These are phyloP conservation scores for Fagopyrum tataricum DNA, from an alignment of 148 eudicot species.

Conservation along the genomic window DNA sequence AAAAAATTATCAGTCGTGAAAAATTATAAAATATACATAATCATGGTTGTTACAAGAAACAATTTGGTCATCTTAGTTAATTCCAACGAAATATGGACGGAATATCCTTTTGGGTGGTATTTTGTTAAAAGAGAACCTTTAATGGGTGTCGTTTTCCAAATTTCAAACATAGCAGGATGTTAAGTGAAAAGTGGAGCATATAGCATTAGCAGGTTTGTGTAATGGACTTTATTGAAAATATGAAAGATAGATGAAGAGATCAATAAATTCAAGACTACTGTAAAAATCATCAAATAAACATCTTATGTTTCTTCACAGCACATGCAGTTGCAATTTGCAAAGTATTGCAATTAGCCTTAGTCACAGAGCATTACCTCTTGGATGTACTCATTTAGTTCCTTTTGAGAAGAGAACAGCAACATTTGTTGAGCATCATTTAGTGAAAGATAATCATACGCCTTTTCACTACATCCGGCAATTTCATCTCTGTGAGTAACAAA, in stretches of 20 bases:
- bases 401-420: slow-evolving; percentile 65
- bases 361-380: slow-evolving; percentile 43
- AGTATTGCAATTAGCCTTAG: background rate
- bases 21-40: too few relatives aligned
- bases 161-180: too few relatives aligned
- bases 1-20: too few relatives aligned
- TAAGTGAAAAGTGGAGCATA: too few relatives aligned
- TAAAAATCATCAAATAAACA: background rate
- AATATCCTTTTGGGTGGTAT: too few relatives aligned
- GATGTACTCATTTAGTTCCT: slow-evolving; percentile 59
- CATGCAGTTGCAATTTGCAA: background rate
- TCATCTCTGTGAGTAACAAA: slow-evolving; percentile 59
- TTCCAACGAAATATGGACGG: too few relatives aligned
- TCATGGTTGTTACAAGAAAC: too few relatives aligned
- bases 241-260: background rate
- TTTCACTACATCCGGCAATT: slow-evolving; percentile 95
- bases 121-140: too few relatives aligned
- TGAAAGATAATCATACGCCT: slow-evolving; percentile 88
- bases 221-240: background rate
- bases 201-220: too few relatives aligned
- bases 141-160: too few relatives aligned
- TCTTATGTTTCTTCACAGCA: background rate
- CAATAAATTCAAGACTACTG: background rate
- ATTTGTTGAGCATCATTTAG: slow-evolving; percentile 70
- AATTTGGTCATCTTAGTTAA: too few relatives aligned